Evolutionary conservation across 75 land plant genomes (phyloP).

Genomic region (Chamaecyparis obtusa): DNA sequence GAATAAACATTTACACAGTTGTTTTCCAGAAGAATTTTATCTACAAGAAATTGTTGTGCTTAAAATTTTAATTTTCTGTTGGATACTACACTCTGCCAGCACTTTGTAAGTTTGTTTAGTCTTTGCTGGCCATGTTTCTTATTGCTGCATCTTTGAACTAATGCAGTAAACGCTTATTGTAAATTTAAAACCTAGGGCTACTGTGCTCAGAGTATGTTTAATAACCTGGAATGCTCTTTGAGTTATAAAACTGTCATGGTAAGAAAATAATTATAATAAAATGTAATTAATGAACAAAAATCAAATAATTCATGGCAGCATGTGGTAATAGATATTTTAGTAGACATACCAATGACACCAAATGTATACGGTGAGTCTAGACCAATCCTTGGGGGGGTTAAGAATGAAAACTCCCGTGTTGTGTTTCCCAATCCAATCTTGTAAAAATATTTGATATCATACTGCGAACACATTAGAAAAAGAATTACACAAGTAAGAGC

Average conservation of each 20-base stretch:
- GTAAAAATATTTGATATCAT: constrained; percentile 57
- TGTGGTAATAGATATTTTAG: not conserved
- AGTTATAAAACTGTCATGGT: not conserved
- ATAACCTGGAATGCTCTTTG: not conserved
- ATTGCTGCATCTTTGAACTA: not conserved
- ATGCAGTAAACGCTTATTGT: not conserved
- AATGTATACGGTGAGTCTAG: constrained; percentile 74
- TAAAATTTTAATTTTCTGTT: not conserved
- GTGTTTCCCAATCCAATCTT: constrained; percentile 43
- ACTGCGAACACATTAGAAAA: constrained; percentile 28
- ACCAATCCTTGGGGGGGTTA: constrained; percentile 61
- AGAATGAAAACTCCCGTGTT: constrained; percentile 53
- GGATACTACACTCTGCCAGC: not conserved
- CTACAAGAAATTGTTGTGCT: not conserved
- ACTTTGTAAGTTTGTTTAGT: not conserved
- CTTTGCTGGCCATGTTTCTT: not conserved
- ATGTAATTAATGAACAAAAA: not conserved
- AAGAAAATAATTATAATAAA: not conserved
- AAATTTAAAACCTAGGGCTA: not conserved
- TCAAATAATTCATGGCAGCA: constrained; percentile 2
- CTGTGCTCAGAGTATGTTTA: not conserved
- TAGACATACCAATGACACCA: constrained; percentile 60
- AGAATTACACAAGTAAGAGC: not conserved
- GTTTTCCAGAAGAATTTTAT: too few relatives aligned
- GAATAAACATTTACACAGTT: too few relatives aligned